Evolutionary conservation across 352 stramenopile genomes (phyloP).

Genomic region (Pythium aphanidermatum): DNA sequence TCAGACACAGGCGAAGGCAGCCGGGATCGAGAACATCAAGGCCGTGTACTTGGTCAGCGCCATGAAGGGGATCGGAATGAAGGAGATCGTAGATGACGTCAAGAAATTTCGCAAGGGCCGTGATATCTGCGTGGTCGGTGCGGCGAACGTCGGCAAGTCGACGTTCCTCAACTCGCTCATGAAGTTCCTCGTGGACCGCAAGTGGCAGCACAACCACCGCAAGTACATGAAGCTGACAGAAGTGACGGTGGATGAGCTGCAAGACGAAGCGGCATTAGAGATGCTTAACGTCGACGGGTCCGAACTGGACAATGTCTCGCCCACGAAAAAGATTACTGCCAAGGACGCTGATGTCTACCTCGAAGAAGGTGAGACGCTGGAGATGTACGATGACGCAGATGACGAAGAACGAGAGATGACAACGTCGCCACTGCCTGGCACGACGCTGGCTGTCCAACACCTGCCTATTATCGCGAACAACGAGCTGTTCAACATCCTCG

Average conservation of each 20-base stretch:
- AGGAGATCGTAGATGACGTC: slow-evolving; percentile 79
- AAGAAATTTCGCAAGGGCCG: slow-evolving; percentile 67
- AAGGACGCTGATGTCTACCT: slow-evolving; percentile 36
- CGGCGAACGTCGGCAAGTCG: slow-evolving; percentile 90
- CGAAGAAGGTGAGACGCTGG: slow-evolving; percentile 43
- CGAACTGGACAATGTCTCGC: slow-evolving; percentile 19
- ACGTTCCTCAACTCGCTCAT: slow-evolving; percentile 92
- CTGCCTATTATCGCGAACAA: slow-evolving; percentile 75
- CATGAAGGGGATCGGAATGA: slow-evolving; percentile 84
- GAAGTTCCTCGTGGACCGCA: slow-evolving; percentile 67
- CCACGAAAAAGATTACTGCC: slow-evolving; percentile 13
- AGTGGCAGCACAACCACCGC: slow-evolving; percentile 83
- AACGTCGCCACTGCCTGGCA: slow-evolving; percentile 87
- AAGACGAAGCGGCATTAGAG: slow-evolving; percentile 32
- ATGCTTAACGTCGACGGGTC: slow-evolving; percentile 52
- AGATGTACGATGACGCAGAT: slow-evolving; percentile 65
- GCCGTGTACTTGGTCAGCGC: slow-evolving; percentile 78
- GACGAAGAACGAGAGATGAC: slow-evolving; percentile 74
- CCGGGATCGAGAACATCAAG: slow-evolving; percentile 74
- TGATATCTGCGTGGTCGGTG: slow-evolving; percentile 89
- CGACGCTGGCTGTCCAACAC: slow-evolving; percentile 82
- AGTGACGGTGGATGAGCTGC: slow-evolving; percentile 45
- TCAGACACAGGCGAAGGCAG: slow-evolving; percentile 60
- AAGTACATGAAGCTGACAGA: slow-evolving; percentile 79
- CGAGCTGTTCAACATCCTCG: slow-evolving; percentile 76